These are phyloP conservation scores for Xylaria bambusicola DNA, from an alignment of 495 filamentous ascomycete species.

Conservation along the genomic window DNA sequence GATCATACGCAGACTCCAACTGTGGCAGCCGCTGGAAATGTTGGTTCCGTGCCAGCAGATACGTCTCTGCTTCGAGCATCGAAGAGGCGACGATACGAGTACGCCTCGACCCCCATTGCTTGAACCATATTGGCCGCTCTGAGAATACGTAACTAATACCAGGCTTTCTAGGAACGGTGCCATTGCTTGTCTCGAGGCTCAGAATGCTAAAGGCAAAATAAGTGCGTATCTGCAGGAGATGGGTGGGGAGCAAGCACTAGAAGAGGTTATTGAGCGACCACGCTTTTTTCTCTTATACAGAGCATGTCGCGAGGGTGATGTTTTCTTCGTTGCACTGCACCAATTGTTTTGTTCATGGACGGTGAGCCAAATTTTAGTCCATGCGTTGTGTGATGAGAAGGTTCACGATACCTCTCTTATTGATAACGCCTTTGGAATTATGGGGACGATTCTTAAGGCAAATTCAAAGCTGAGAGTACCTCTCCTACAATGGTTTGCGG, in stretches of 20 bases:
- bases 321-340: conserved; percentile 67
- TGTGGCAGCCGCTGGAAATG: background rate
- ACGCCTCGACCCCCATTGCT: conserved; percentile 9
- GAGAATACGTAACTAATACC: background rate
- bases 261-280: conserved; percentile 46
- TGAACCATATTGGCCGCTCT: background rate
- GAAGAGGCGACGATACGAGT: conserved; percentile 31
- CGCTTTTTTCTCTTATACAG: conserved; percentile 56
- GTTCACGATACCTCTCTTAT: conserved; percentile 19
- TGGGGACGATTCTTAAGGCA: conserved; percentile 43
- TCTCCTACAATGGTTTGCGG: conserved; percentile 53
- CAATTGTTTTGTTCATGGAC: conserved; percentile 65
- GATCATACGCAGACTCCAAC: conserved; percentile 24
- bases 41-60: conserved; percentile 4
- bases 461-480: conserved; percentile 37
- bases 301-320: conserved; percentile 58
- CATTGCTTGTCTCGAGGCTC: conserved; percentile 17
- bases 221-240: background rate
- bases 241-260: conserved; percentile 17
- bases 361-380: conserved; percentile 14
- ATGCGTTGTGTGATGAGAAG: conserved; percentile 16
- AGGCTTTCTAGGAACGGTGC: conserved; percentile 6
- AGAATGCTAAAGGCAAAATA: conserved; percentile 5
- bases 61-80: conserved; percentile 1
- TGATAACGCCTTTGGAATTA: conserved; percentile 39